Conservation (phyloP, 305 asterid genomes). For the Fraxinus greggii region DNA sequence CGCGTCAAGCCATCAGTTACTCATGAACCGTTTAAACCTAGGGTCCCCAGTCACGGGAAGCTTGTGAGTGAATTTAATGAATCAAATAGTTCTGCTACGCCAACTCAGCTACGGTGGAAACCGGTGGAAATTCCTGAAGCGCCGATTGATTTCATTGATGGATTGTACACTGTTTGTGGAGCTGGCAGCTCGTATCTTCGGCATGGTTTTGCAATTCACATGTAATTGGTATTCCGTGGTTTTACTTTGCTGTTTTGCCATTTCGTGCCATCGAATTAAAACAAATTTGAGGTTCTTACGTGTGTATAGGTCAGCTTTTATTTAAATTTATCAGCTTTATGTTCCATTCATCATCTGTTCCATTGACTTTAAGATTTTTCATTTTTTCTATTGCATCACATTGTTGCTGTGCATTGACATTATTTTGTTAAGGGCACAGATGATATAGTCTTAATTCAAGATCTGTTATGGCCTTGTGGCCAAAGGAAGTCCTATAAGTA, state of each 20-base stretch:
- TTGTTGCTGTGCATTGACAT: neutral
- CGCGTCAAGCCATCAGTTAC: conserved; percentile 93
- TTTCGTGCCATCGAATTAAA: neutral
- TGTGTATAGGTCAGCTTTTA: neutral
- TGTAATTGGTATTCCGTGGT: conserved; percentile 49
- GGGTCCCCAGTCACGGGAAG: conserved; percentile 67
- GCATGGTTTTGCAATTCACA: conserved; percentile 94
- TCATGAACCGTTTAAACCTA: conserved; percentile 84
- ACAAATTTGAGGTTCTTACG: neutral
- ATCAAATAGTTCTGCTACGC: conserved; percentile 78
- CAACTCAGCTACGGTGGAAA: conserved; percentile 92
- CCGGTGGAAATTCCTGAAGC: conserved; percentile 66
- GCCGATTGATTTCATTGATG: conserved; percentile 79
- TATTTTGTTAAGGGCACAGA: neutral
- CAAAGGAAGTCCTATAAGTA: neutral
- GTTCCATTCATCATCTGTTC: neutral
- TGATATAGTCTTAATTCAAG: neutral
- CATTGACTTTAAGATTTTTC: neutral
- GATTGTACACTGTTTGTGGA: conserved; percentile 86
- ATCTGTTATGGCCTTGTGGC: neutral
- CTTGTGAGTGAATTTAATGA: conserved; percentile 80
- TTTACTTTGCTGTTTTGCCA: conserved; percentile 11
- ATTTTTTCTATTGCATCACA: neutral
- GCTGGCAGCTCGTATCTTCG: conserved; percentile 98
- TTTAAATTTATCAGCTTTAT: neutral